Evolutionary conservation across 2,329 filamentous ascomycete genomes (phyloP).

Genomic region (Cryphonectria japonica): DNA sequence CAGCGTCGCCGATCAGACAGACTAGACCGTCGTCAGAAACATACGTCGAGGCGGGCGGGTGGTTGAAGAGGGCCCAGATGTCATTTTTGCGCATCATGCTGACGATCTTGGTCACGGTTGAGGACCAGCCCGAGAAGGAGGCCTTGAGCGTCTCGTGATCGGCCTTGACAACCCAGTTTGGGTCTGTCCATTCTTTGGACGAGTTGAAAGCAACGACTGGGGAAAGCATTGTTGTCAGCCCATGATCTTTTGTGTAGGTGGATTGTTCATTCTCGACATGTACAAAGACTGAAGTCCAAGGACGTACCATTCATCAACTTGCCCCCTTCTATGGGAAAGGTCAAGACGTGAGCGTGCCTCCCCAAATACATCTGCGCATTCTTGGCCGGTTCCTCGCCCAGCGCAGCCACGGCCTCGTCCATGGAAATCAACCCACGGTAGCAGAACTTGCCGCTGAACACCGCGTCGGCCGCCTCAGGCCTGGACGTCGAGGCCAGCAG

Average conservation of each 20-base stretch:
- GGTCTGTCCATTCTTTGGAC: slow-evolving; percentile 26
- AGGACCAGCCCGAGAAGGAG: slow-evolving; percentile 42
- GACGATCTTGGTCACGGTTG: slow-evolving; percentile 38
- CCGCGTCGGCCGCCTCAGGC: slow-evolving; percentile 43
- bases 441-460: slow-evolving; percentile 60
- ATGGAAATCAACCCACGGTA: slow-evolving; percentile 59
- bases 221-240: slow-evolving; percentile 50
- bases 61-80: slow-evolving; percentile 51
- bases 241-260: neutral
- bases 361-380: slow-evolving; percentile 35
- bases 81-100: slow-evolving; percentile 36
- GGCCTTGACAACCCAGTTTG: slow-evolving; percentile 26
- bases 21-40: slow-evolving; percentile 32
- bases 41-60: slow-evolving; percentile 47
- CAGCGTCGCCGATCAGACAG: slow-evolving; percentile 29
- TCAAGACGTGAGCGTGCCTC: slow-evolving; percentile 26
- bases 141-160: slow-evolving; percentile 21
- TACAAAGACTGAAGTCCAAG: neutral
- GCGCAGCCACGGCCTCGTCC: slow-evolving; percentile 52
- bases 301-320: slow-evolving; percentile 30
- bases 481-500: slow-evolving; percentile 49
- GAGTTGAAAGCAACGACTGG: slow-evolving; percentile 40
- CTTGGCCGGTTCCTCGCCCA: slow-evolving; percentile 47
- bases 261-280: too few relatives aligned
- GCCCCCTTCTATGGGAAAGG: slow-evolving; percentile 25